Evolutionary conservation across 2,329 filamentous ascomycete species (phyloP).

Genomic region (Diaporthe destruens): DNA sequence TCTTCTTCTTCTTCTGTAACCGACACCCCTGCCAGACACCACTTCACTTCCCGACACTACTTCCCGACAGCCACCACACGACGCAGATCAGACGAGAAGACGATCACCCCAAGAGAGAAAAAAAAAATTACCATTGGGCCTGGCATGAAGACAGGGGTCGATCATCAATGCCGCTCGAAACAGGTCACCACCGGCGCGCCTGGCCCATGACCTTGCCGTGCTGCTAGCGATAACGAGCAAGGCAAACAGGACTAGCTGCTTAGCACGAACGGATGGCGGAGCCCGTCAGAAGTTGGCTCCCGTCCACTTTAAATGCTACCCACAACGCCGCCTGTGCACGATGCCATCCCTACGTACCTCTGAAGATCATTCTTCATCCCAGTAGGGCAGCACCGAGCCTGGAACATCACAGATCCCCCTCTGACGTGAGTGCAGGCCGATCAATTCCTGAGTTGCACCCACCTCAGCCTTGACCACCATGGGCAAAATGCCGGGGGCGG

Average conservation of each 20-base stretch:
- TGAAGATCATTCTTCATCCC: background rate
- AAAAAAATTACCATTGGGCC: background rate
- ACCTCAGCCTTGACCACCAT: background rate
- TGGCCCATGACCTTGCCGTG: background rate
- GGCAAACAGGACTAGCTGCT: constrained; percentile 4
- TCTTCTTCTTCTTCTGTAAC: background rate
- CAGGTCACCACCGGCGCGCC: background rate
- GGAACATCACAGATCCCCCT: background rate
- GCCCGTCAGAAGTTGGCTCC: constrained; percentile 3
- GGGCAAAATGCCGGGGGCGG: background rate
- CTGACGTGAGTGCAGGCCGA: background rate
- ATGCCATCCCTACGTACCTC: background rate
- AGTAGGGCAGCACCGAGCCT: background rate
- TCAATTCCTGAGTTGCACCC: background rate
- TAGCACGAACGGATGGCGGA: constrained; percentile 31
- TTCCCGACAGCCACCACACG: background rate
- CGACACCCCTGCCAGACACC: constrained; percentile 9
- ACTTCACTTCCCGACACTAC: no score
- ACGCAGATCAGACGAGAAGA: constrained; percentile 13
- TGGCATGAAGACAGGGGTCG: constrained; percentile 29
- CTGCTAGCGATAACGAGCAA: constrained; percentile 4
- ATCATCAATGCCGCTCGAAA: constrained; percentile 33
- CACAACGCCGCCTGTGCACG: background rate
- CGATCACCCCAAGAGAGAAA: background rate
- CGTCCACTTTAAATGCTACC: background rate